These are phyloP conservation scores for Fonsecaea pedrosoi DNA, from an alignment of 2,329 filamentous ascomycete species.

Conservation along the genomic window DNA sequence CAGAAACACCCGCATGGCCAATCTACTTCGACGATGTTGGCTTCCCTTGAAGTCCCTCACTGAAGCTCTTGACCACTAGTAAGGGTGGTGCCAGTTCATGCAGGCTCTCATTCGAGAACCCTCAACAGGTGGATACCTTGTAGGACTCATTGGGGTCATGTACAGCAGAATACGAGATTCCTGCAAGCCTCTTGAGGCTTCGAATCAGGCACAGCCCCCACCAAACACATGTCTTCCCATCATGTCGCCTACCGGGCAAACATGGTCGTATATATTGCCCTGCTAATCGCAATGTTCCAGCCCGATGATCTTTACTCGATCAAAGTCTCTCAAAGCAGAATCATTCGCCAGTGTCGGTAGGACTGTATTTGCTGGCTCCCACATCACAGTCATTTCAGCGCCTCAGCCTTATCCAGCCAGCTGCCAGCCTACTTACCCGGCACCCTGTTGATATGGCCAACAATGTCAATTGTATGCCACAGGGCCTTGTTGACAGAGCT, in stretches of 20 bases:
- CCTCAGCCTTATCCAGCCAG: neutral
- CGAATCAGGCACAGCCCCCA: slow-evolving; percentile 10
- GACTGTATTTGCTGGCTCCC: neutral
- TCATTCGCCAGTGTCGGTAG: neutral
- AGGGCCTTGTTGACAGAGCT: slow-evolving; percentile 11
- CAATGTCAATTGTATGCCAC: slow-evolving; percentile 14
- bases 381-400: neutral
- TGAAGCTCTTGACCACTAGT: neutral
- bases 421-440: neutral
- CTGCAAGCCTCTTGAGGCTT: slow-evolving; percentile 14
- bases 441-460: neutral
- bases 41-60: neutral
- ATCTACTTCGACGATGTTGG: neutral
- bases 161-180: neutral
- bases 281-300: slow-evolving; percentile 2
- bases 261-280: slow-evolving; percentile 7
- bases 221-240: neutral
- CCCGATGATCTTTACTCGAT: slow-evolving; percentile 10
- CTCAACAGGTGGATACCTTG: neutral
- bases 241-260: neutral
- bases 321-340: neutral
- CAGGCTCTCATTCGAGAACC: neutral
- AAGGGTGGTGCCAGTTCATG: neutral
- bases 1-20: neutral
- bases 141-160: neutral